Base-by-base conservation (phyloP, 2,329 filamentous ascomycete genomes). In the Fusarium oxysporum region DNA sequence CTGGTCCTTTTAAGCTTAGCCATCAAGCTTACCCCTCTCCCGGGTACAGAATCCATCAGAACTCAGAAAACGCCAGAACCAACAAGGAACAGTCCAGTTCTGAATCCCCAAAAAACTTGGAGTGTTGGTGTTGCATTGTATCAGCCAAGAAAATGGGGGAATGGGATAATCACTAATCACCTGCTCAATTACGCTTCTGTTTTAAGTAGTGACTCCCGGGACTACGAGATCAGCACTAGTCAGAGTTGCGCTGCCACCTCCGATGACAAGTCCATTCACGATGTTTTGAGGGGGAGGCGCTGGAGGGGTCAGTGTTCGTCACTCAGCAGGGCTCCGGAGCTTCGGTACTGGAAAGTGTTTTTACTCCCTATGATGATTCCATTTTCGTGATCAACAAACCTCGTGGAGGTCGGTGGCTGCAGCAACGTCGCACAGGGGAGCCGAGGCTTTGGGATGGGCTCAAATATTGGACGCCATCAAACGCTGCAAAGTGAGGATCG, bases 161-260 rank as follows among this genome's bases (percentile, higher is more conserved):
- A 40, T 30, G 33, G 9, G 25, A 25, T 28, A 40, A 37, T 48
- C 61, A 41, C 28, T 16, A 48, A 41, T 54, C 63, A 68, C 55
- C 43, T 48, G 63, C n/a, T 48, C 63, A 40, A 30, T 48, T 51
- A 64, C 45, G 11, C 51, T 69, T 64, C 66, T 65, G 45, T 53
- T 69, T 69, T 70, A 28, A 69, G 66, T 65, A 65, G 59, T 70
- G 65, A 69, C 66, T 43, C 57, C 66, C 66, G 66, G 50, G n/a
- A 38, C 58, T 44, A 65, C n/a, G 19, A 40, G 25, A 70, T 70
- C 65, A 70, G 66, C 65, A 47, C 51, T 69, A 69, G 41, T 17
- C 38, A 48, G 41, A 45, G 30, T 38, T 33, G 44, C 43, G 41
- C 32, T 58, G 35, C 11, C 25, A 44, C 51, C 35, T 51, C 47